Base-by-base conservation (phyloP, 1,284 basidiomycete species). In the Termitomyces sp. region DNA sequence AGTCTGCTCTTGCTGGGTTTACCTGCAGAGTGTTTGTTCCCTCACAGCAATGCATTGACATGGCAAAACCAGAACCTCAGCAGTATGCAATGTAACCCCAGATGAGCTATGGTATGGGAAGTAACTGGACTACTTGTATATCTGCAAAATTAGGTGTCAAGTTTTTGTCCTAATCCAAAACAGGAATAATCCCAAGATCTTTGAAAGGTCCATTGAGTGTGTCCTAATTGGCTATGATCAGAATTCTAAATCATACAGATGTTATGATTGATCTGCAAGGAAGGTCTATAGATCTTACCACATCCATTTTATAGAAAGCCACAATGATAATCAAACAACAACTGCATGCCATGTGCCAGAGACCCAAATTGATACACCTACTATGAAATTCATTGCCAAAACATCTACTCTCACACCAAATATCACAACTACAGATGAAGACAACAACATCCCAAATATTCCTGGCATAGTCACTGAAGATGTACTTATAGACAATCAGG, bases 111-210 rank as follows among this genome's bases (percentile, higher is more conserved):
- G 41, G 53, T 19, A 43, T 15, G 38, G 48, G 13, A 26, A 21
- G 4, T 4, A 8, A 17, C 55, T 38, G 2, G 39, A 55, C 12
- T 55, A 55, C 26, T 40, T 26, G 3, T 43, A 56, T 13, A 39
- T 56, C 56, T 73, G 36, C 62, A 64, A 69, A 53, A 67, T 69
- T 28, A 64, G 67, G 0, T 67, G 64, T 69, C 1, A 64, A 24
- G 24, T 24, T 24, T 24, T 24, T 24, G 24, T 24, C 24, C 24
- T 67, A 26, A 62, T 59, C 13, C 62, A 60, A 34, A 53, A 54
- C 10, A 13, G 10, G 43, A 60, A 68, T 30, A 67, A 68, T 45
- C 64, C 69, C 0, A 73, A 73, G 50, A 57, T 70, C 30, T 63
- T 17, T 26, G 34, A 36, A 38, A 15, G 46, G 6, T 39, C 34